Percentiles rank a stretch among this genome's conserved stretches.
Conservation (phyloP, 495 filamentous ascomycete genomes). For the Stereocaulon alpinum region DNA sequence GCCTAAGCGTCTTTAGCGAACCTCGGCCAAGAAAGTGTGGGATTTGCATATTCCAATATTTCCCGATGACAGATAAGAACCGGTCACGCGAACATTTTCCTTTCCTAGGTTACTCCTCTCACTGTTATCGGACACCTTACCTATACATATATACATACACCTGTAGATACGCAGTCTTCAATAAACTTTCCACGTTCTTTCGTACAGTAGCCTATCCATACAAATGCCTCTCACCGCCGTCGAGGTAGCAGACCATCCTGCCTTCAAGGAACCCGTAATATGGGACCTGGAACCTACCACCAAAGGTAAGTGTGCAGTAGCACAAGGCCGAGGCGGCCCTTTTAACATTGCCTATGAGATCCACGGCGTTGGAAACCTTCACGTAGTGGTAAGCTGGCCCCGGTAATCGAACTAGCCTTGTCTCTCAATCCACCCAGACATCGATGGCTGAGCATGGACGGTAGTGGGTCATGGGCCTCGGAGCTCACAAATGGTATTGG, state of each 20-base stretch:
- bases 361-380: conserved; percentile 61
- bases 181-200: neutral
- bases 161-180: neutral
- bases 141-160: neutral
- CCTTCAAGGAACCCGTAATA: conserved; percentile 34
- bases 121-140: neutral
- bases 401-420: neutral
- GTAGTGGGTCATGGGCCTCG: conserved; percentile 56
- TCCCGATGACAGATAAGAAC: too few species aligned
- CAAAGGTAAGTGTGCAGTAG: conserved; percentile 47
- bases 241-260: conserved; percentile 38
- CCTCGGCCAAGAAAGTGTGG: too few species aligned
- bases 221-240: conserved; percentile 28
- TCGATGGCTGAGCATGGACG: neutral
- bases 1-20: too few species aligned
- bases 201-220: too few species aligned
- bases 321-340: conserved; percentile 52
- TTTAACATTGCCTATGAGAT: conserved; percentile 64
- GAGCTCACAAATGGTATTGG: conserved; percentile 52
- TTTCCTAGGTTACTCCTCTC: too few species aligned
- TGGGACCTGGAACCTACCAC: conserved; percentile 53
- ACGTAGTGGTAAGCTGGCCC: conserved; percentile 47
- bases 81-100: too few species aligned
- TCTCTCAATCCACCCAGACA: too few species aligned
- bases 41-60: too few species aligned